Conservation (phyloP, 1,284 basidiomycete species). For the Melampsora abietis-canadensis region DNA sequence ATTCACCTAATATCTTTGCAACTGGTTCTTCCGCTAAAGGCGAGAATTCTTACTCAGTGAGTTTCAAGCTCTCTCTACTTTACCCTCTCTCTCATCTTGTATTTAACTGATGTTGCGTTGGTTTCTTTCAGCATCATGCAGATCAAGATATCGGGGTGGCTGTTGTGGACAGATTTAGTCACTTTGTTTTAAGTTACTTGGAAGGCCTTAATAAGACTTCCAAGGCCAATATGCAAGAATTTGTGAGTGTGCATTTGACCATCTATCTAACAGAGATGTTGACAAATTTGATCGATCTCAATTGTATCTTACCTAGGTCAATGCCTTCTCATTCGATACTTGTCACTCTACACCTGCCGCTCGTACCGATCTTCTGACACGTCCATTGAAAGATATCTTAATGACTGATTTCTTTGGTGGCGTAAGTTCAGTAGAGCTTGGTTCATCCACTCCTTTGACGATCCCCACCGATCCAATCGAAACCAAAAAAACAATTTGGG, state of each 20-base stretch:
- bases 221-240: constrained; percentile 72
- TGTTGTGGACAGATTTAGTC: constrained; percentile 92
- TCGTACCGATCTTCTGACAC: constrained; percentile 72
- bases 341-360: constrained; percentile 84
- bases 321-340: constrained; percentile 68
- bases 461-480: neutral
- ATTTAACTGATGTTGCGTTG: neutral
- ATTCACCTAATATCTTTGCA: constrained; percentile 91
- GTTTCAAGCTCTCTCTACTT: constrained; percentile 50
- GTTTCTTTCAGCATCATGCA: constrained; percentile 73
- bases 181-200: constrained; percentile 84
- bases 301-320: constrained; percentile 61
- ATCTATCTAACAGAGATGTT: neutral
- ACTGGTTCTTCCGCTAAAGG: constrained; percentile 83
- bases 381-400: constrained; percentile 67
- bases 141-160: constrained; percentile 91
- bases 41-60: constrained; percentile 88
- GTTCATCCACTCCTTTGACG: neutral
- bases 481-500: neutral
- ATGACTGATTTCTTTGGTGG: constrained; percentile 96
- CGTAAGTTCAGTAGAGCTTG: constrained; percentile 72
- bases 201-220: constrained; percentile 89
- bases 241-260: constrained; percentile 61
- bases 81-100: neutral
- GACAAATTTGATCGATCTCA: neutral